Percentiles rank a stretch among this genome's conserved stretches.
Conservation (phyloP, 2,329 filamentous ascomycete genomes). For the Alternaria gansuensis region DNA sequence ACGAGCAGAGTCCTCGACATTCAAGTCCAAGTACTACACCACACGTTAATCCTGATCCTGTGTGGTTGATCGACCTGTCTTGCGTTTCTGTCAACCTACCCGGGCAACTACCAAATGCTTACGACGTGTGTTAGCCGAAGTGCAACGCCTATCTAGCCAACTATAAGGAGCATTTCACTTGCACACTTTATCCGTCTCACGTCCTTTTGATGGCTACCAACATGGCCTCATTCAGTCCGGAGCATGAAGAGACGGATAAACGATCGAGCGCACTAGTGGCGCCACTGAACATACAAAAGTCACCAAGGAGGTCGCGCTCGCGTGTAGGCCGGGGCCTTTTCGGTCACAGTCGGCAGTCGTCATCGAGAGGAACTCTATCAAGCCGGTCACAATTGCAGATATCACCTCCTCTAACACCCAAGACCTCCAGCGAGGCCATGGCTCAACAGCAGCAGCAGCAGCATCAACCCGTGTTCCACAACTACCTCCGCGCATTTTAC, state of each 20-base stretch:
- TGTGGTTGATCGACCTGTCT: conserved; percentile 9
- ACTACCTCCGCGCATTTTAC: conserved; percentile 93
- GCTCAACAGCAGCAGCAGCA: conserved; percentile 54
- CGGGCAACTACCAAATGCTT: conserved; percentile 39
- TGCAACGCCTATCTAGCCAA: conserved; percentile 43
- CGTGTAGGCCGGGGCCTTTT: conserved; percentile 24
- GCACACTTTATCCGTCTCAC: not conserved
- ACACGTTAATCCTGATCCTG: not conserved
- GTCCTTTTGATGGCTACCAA: conserved; percentile 10
- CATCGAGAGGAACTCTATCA: conserved; percentile 44
- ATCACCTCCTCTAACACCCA: conserved; percentile 79
- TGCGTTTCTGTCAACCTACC: conserved; percentile 18
- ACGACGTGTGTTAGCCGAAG: conserved; percentile 27
- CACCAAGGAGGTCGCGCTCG: conserved; percentile 42
- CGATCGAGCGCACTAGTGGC: conserved; percentile 50
- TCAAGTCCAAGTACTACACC: conserved; percentile 26
- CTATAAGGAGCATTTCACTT: conserved; percentile 12
- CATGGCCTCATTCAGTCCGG: conserved; percentile 44
- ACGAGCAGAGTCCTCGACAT: conserved; percentile 18
- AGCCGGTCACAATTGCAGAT: conserved; percentile 63
- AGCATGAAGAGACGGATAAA: conserved; percentile 43
- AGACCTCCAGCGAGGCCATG: conserved; percentile 70
- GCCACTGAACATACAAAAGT: conserved; percentile 51
- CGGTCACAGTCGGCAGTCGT: conserved; percentile 46
- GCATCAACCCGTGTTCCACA: conserved; percentile 79